These are phyloP conservation scores for Pseudozyma thailandica DNA, from an alignment of 1,284 basidiomycete species.

Conservation along the genomic window DNA sequence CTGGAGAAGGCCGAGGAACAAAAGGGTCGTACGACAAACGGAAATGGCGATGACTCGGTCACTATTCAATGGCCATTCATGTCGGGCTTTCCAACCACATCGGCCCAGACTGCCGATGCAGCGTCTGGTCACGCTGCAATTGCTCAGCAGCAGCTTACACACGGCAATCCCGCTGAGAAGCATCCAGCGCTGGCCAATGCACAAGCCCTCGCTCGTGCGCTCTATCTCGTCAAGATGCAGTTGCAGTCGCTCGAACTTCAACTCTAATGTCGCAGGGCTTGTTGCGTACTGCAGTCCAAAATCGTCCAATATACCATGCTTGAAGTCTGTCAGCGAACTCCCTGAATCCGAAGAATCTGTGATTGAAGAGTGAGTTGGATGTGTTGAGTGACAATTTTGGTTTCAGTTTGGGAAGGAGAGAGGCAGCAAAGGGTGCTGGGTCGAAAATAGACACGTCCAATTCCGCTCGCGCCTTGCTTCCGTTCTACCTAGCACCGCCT, in stretches of 20 bases:
- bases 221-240: conserved; percentile 51
- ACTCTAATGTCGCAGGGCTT: conserved; percentile 7
- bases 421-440: too few relatives aligned
- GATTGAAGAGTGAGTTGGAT: too few relatives aligned
- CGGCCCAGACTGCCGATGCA: conserved; percentile 1
- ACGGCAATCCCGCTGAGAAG: conserved; percentile 42
- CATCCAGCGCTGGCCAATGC: conserved; percentile 51
- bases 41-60: conserved; percentile 15
- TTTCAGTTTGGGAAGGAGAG: too few relatives aligned
- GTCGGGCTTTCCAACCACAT: conserved; percentile 30
- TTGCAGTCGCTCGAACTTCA: conserved; percentile 30
- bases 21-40: conserved; percentile 3
- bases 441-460: too few relatives aligned
- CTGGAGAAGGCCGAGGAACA: conserved; percentile 1
- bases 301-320: too few relatives aligned
- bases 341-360: too few relatives aligned
- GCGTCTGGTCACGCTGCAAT: conserved; percentile 5
- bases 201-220: conserved; percentile 36
- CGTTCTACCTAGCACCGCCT: too few relatives aligned
- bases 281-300: background rate
- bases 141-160: conserved; percentile 26
- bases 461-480: too few relatives aligned
- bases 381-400: background rate
- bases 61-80: conserved; percentile 48
- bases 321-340: too few relatives aligned